phyloP scores from a whole-genome alignment of 1,284 basidiomycete species.

The Ceratorhiza oryzae-sativae region DNA sequence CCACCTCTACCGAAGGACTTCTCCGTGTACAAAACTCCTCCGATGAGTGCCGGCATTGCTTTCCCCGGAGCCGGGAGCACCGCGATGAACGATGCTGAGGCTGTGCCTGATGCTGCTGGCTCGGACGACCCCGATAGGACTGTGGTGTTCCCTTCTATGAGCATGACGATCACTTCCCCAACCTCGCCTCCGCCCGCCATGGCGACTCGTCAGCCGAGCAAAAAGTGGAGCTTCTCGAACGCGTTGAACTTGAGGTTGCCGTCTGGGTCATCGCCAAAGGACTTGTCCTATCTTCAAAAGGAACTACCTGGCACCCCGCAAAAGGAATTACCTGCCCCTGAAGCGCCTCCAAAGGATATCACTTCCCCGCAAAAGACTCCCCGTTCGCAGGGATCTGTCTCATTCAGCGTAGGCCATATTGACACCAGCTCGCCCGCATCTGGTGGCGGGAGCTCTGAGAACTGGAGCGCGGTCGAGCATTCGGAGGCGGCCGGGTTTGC shows the following conservation, averaged over 20 bases:
- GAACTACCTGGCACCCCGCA: background rate
- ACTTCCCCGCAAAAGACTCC: slow-evolving; percentile 30
- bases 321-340: slow-evolving; percentile 8
- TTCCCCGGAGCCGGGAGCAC: slow-evolving; percentile 54
- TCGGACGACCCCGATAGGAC: slow-evolving; percentile 53
- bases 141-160: slow-evolving; percentile 55
- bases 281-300: slow-evolving; percentile 23
- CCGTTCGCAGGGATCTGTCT: slow-evolving; percentile 25
- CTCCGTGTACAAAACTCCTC: slow-evolving; percentile 75
- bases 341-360: slow-evolving; percentile 15
- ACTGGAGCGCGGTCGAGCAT: slow-evolving; percentile 34
- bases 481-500: slow-evolving; percentile 12
- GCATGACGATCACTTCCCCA: slow-evolving; percentile 62
- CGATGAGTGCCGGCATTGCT: slow-evolving; percentile 59
- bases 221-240: slow-evolving; percentile 96
- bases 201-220: slow-evolving; percentile 56
- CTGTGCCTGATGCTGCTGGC: slow-evolving; percentile 29
- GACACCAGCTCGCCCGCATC: slow-evolving; percentile 21
- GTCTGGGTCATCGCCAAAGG: slow-evolving; percentile 42
- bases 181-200: slow-evolving; percentile 55
- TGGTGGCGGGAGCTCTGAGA: slow-evolving; percentile 35
- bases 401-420: slow-evolving; percentile 7
- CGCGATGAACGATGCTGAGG: background rate
- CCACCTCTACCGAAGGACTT: slow-evolving; percentile 94
- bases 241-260: slow-evolving; percentile 81